phyloP scores from a whole-genome alignment of 306 rosid genomes.

The Canavalia gladiata region DNA sequence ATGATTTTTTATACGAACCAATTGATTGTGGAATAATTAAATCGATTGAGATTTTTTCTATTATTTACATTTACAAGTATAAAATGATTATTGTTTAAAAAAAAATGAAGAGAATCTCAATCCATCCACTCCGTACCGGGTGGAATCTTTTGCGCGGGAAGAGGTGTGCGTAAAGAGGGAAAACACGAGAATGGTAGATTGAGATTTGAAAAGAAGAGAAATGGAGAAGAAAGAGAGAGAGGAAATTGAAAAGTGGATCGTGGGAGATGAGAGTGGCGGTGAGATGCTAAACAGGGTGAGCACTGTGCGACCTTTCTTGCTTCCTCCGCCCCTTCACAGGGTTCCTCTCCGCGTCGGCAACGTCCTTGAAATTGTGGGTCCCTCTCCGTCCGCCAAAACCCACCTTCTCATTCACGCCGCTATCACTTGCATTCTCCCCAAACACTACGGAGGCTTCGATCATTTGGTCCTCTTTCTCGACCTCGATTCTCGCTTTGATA shows the following conservation, averaged over 20 bases:
- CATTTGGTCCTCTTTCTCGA: slow-evolving; percentile 75
- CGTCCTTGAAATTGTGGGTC: slow-evolving; percentile 85
- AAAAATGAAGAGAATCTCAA: too few species aligned
- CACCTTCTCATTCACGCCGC: slow-evolving; percentile 80
- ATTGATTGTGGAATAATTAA: too few species aligned
- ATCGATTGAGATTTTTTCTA: too few species aligned
- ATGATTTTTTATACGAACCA: too few species aligned
- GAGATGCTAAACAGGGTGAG: slow-evolving; percentile 71
- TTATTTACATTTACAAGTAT: too few species aligned
- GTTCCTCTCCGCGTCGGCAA: slow-evolving; percentile 86
- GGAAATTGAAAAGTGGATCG: slow-evolving; percentile 58
- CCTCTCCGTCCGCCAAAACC: slow-evolving; percentile 89
- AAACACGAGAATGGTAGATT: background rate
- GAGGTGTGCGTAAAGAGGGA: too few species aligned
- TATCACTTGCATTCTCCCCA: slow-evolving; percentile 77
- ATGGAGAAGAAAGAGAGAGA: slow-evolving; percentile 18
- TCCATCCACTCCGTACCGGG: too few species aligned
- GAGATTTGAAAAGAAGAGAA: background rate
- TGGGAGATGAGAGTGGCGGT: slow-evolving; percentile 68
- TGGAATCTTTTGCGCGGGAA: too few species aligned
- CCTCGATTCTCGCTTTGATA: slow-evolving; percentile 81
- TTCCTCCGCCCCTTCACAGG: slow-evolving; percentile 80
- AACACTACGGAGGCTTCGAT: slow-evolving; percentile 75
- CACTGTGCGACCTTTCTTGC: slow-evolving; percentile 62
- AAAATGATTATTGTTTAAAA: too few species aligned